phyloP scores from a whole-genome alignment of 805 yeast species.

The Nakazawaea molendinolei region DNA sequence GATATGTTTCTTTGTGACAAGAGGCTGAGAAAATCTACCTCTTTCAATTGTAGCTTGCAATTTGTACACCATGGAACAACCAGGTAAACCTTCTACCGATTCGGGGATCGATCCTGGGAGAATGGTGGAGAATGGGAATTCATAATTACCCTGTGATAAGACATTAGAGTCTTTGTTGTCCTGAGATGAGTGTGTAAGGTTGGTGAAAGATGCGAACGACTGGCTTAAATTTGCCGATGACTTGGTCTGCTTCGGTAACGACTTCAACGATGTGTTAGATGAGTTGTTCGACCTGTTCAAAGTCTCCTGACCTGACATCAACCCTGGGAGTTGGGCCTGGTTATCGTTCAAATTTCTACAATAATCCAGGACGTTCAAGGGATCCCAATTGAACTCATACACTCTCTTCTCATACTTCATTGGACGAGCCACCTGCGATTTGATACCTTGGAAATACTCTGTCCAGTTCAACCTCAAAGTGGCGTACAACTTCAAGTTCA shows the following conservation, averaged over 20 bases:
- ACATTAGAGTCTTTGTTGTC: constrained; percentile 21
- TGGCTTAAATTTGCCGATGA: constrained; percentile 25
- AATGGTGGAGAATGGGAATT: constrained; percentile 80
- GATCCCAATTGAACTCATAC: constrained; percentile 77
- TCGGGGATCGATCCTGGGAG: constrained; percentile 84
- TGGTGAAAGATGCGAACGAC: constrained; percentile 16
- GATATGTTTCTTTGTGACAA: constrained; percentile 62
- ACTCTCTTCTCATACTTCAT: constrained; percentile 51
- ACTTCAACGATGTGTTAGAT: constrained; percentile 37
- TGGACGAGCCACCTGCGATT: constrained; percentile 39
- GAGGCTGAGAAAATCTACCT: constrained; percentile 63
- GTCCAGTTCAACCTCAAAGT: constrained; percentile 61
- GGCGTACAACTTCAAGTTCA: constrained; percentile 61
- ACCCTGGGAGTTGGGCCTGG: constrained; percentile 15
- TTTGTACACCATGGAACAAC: constrained; percentile 66
- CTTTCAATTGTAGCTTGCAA: constrained; percentile 78
- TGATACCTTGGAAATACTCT: constrained; percentile 41
- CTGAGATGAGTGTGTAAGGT: constrained; percentile 14
- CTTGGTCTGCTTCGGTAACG: constrained; percentile 29
- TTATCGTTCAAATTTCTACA: constrained; percentile 14
- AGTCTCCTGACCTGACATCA: constrained; percentile 22
- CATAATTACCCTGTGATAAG: constrained; percentile 73
- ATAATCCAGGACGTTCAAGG: constrained; percentile 44
- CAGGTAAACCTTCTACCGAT: constrained; percentile 83
- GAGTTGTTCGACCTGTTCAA: constrained; percentile 29